A percentile compares a stretch with the other conserved stretches of the same genome.
Evolutionary conservation across 306 rosid species (phyloP).

Genomic region (Cotoneaster glaucophyllus): DNA sequence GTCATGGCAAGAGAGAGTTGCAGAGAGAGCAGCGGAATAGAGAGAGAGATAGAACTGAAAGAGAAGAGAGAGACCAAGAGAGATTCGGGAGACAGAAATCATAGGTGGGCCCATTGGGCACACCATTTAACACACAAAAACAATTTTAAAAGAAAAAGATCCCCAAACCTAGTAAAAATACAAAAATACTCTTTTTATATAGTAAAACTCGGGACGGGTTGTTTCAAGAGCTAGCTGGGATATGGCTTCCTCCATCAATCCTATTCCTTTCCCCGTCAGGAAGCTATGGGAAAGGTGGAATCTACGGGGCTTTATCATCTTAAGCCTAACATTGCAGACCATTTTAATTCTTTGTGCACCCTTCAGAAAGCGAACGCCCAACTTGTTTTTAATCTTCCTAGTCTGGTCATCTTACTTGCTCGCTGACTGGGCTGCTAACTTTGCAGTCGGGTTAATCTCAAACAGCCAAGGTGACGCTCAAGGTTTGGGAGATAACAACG

Average conservation of each 20-base stretch:
- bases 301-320: slow-evolving; percentile 21
- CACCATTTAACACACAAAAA: no score
- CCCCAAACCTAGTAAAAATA: no score
- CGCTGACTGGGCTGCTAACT: slow-evolving; percentile 39
- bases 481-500: background rate
- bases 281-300: slow-evolving; percentile 39
- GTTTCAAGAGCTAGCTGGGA: background rate
- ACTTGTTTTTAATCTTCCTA: background rate
- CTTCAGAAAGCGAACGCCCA: slow-evolving; percentile 19
- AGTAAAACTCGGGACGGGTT: no score
- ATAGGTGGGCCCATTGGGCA: no score
- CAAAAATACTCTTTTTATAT: no score
- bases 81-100: no score
- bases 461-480: slow-evolving; percentile 4
- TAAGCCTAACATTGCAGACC: slow-evolving; percentile 28
- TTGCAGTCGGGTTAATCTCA: slow-evolving; percentile 33
- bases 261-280: slow-evolving; percentile 17
- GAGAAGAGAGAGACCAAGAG: no score
- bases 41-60: no score
- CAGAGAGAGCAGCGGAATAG: no score
- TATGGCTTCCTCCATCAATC: slow-evolving; percentile 2
- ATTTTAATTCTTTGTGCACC: slow-evolving; percentile 29
- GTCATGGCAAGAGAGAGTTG: no score
- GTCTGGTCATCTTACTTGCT: slow-evolving; percentile 35
- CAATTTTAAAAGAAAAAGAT: no score